These are phyloP conservation scores for Microbotryum lychnidis-dioicae DNA, from an alignment of 1,284 basidiomycete genomes.

Conservation along the genomic window DNA sequence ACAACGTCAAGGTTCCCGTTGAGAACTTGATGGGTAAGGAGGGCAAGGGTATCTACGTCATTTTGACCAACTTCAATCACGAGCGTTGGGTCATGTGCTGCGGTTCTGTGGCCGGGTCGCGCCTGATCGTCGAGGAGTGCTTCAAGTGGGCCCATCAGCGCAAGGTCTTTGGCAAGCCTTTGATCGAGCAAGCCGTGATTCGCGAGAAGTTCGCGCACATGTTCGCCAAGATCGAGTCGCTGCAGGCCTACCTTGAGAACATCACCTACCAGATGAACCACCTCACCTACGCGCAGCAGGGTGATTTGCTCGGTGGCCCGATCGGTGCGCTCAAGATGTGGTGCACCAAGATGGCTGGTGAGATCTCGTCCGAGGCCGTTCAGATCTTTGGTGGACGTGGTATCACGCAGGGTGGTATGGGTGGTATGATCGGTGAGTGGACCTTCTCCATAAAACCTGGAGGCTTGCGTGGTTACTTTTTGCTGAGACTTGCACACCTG, in stretches of 20 bases:
- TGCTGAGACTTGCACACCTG: not conserved
- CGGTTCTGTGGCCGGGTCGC: constrained; percentile 37
- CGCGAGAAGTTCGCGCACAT: constrained; percentile 25
- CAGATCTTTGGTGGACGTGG: constrained; percentile 45
- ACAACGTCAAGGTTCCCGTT: constrained; percentile 77
- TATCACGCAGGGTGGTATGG: constrained; percentile 66
- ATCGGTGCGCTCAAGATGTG: constrained; percentile 32
- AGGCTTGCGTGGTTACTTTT: not conserved
- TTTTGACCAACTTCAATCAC: constrained; percentile 37
- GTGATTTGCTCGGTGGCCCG: constrained; percentile 32
- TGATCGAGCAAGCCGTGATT: constrained; percentile 27
- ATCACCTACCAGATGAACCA: constrained; percentile 17
- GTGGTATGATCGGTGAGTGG: constrained; percentile 53
- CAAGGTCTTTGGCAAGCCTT: constrained; percentile 34
- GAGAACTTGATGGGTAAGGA: constrained; percentile 78
- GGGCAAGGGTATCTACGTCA: constrained; percentile 70
- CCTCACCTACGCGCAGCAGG: constrained; percentile 34
- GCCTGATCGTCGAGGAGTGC: constrained; percentile 30
- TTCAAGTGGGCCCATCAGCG: constrained; percentile 33
- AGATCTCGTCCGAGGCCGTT: constrained; percentile 29
- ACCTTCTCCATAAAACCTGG: not conserved
- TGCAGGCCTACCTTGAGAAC: constrained; percentile 34
- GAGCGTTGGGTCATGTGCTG: constrained; percentile 46
- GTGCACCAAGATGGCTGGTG: constrained; percentile 24
- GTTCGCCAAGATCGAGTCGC: constrained; percentile 26